Evolutionary conservation across 2,329 filamentous ascomycete genomes (phyloP).

Genomic region (Neurospora sp.): DNA sequence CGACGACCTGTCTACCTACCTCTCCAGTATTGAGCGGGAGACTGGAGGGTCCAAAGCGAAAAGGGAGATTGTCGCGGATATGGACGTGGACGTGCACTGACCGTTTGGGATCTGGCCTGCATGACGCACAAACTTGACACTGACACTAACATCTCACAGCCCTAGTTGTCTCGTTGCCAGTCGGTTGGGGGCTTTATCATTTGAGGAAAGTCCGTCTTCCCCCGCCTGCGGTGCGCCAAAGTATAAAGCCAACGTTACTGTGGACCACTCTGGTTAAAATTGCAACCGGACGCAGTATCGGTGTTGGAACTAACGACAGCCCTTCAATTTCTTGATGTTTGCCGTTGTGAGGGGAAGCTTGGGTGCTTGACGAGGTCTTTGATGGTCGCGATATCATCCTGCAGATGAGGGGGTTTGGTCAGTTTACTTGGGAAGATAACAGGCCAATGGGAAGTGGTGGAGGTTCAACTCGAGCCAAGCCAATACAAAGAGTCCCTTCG

Average conservation of each 20-base stretch:
- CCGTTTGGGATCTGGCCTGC: background rate
- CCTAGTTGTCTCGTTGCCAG: background rate
- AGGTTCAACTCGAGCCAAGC: background rate
- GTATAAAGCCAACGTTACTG: background rate
- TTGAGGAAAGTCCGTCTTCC: background rate
- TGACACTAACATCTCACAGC: background rate
- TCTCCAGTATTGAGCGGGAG: background rate
- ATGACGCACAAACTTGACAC: background rate
- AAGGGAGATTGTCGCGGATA: background rate
- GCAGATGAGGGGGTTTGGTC: background rate
- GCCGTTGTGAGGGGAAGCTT: background rate
- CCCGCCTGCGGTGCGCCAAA: background rate
- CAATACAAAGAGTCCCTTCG: background rate
- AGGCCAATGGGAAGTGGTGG: background rate
- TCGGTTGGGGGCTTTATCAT: background rate
- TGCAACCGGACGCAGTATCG: constrained; percentile 1
- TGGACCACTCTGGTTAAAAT: background rate
- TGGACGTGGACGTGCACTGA: background rate
- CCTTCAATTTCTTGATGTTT: background rate
- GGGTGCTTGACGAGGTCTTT: background rate
- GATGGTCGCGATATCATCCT: background rate
- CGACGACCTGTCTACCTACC: background rate
- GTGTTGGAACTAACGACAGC: background rate
- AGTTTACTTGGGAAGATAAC: background rate
- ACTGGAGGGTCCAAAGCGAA: background rate